These are phyloP conservation scores for Arthrobotrys sphaeroides DNA, from an alignment of 2,329 filamentous ascomycete species.

Conservation along the genomic window DNA sequence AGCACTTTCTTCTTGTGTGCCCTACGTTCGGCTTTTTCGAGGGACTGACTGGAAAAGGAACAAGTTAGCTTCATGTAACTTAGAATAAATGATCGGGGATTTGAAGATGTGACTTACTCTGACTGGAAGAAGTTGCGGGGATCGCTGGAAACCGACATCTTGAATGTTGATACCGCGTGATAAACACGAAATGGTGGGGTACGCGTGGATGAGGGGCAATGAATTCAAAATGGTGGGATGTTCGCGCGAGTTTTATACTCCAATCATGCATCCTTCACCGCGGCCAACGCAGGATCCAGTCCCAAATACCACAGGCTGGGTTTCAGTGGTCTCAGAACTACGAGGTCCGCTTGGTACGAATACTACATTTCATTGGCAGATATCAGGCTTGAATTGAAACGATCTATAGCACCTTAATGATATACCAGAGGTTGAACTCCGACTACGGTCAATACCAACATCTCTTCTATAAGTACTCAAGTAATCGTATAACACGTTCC, in stretches of 20 bases:
- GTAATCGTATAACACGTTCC: conserved; percentile 25
- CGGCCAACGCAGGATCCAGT: conserved; percentile 9
- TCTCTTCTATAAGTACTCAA: conserved; percentile 26
- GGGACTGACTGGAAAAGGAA: conserved; percentile 58
- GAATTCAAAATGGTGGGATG: conserved; percentile 6
- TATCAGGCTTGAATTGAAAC: not conserved
- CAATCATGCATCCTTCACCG: not conserved
- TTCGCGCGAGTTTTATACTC: conserved; percentile 30
- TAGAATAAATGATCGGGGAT: conserved; percentile 12
- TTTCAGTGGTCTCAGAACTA: no score
- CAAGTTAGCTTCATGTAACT: not conserved
- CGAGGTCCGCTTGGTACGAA: no score
- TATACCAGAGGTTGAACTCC: conserved; percentile 30
- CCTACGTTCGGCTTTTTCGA: conserved; percentile 65
- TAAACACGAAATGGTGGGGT: conserved; percentile 2
- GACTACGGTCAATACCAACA: conserved; percentile 10
- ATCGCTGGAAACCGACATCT: conserved; percentile 75
- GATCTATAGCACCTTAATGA: not conserved
- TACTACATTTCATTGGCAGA: no score
- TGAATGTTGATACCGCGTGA: not conserved
- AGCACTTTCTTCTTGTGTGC: conserved; percentile 73
- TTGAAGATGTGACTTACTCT: conserved; percentile 69
- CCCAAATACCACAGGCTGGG: not conserved
- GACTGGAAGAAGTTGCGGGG: conserved; percentile 91
- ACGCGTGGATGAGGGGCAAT: conserved; percentile 15